Conservation (phyloP, 495 filamentous ascomycete species). For the Penicillium nucicola region DNA sequence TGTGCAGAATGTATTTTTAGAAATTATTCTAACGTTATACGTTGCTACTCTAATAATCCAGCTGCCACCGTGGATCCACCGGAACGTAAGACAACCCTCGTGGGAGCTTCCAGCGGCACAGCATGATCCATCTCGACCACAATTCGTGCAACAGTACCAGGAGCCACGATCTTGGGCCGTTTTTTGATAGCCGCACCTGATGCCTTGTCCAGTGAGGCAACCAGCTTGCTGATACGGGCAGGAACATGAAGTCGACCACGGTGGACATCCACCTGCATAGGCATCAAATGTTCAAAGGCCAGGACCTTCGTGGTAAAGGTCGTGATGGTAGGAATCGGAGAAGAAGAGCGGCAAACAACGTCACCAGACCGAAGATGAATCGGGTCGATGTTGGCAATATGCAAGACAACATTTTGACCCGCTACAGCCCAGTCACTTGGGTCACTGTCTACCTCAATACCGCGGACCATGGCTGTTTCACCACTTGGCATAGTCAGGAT, state of each 20-base stretch:
- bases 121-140: slow-evolving; percentile 71
- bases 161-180: slow-evolving; percentile 76
- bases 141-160: slow-evolving; percentile 62
- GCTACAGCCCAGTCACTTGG: slow-evolving; percentile 89
- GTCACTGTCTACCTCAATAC: slow-evolving; percentile 69
- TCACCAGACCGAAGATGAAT: slow-evolving; percentile 81
- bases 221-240: slow-evolving; percentile 66
- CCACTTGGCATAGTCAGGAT: slow-evolving; percentile 75
- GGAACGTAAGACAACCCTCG: slow-evolving; percentile 74
- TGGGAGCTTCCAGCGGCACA: slow-evolving; percentile 75
- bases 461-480: slow-evolving; percentile 75
- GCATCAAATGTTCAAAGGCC: slow-evolving; percentile 84
- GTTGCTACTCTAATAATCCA: slow-evolving; percentile 68
- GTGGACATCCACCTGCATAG: slow-evolving; percentile 86
- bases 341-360: slow-evolving; percentile 67
- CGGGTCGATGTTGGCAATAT: slow-evolving; percentile 82
- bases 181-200: slow-evolving; percentile 70
- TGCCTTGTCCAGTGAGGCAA: slow-evolving; percentile 71
- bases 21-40: neutral
- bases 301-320: slow-evolving; percentile 77
- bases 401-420: slow-evolving; percentile 80
- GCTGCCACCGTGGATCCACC: slow-evolving; percentile 83
- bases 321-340: slow-evolving; percentile 65
- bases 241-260: slow-evolving; percentile 77
- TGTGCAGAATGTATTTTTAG: neutral